phyloP scores from a whole-genome alignment of 2,329 filamentous ascomycete species.

The Aureobasidium sp. region DNA sequence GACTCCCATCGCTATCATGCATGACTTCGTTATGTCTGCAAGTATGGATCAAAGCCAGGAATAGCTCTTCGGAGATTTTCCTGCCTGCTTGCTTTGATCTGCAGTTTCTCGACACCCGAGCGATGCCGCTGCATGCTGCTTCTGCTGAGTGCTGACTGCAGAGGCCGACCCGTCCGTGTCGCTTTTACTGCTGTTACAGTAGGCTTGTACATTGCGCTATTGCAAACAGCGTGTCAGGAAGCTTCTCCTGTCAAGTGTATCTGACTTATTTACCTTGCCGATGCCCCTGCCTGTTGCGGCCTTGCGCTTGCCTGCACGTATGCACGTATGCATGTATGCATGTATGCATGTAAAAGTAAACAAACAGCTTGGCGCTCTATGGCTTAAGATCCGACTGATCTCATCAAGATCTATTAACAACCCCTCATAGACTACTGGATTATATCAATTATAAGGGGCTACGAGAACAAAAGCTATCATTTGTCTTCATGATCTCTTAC shows the following conservation, averaged over 20 bases:
- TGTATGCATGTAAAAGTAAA: too few relatives aligned
- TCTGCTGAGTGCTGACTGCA: neutral
- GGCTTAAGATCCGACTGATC: too few relatives aligned
- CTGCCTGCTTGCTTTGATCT: neutral
- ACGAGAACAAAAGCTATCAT: neutral
- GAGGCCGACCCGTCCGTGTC: neutral
- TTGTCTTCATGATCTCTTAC: neutral
- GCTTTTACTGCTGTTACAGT: neutral
- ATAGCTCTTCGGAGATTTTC: neutral
- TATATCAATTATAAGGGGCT: too few relatives aligned
- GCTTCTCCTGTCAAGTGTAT: neutral
- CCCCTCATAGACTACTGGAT: too few relatives aligned
- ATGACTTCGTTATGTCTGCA: neutral
- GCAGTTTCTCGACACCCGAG: neutral
- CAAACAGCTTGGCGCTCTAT: too few relatives aligned
- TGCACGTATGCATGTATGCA: too few relatives aligned
- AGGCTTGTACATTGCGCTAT: neutral
- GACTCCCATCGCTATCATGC: neutral
- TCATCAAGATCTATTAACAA: too few relatives aligned
- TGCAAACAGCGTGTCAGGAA: neutral
- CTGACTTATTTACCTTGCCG: neutral
- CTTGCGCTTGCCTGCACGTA: neutral
- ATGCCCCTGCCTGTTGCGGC: neutral
- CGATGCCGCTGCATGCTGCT: neutral
- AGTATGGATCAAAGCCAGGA: neutral